These are phyloP conservation scores for Vigna unguiculata DNA, from an alignment of 306 rosid species.

Conservation along the genomic window DNA sequence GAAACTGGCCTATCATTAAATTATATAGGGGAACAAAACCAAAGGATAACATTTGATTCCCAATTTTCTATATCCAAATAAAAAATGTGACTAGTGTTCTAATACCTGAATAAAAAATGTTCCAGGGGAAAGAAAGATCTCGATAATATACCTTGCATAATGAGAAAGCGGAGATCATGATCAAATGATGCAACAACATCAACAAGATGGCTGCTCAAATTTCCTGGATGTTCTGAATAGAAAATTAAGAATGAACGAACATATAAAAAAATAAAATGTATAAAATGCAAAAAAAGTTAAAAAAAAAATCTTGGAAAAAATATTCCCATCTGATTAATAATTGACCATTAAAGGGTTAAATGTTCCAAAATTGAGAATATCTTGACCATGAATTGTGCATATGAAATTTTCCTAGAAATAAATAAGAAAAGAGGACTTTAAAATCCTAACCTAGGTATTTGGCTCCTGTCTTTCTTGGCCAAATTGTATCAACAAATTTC, in stretches of 20 bases:
- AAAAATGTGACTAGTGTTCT: not conserved
- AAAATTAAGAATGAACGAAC: not conserved
- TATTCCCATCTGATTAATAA: slow-evolving; percentile 20
- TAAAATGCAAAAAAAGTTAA: not conserved
- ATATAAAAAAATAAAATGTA: not conserved
- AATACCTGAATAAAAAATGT: not conserved
- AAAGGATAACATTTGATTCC: not conserved
- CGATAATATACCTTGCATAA: slow-evolving; percentile 70
- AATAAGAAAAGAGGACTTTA: slow-evolving; percentile 29
- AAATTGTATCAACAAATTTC: slow-evolving; percentile 61
- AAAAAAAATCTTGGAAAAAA: not conserved
- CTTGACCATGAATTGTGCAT: not conserved
- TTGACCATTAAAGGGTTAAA: not conserved
- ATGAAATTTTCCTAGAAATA: not conserved
- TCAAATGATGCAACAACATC: slow-evolving; percentile 60
- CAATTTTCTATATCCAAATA: too few relatives aligned
- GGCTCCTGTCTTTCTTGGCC: slow-evolving; percentile 62
- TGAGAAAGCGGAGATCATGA: slow-evolving; percentile 61
- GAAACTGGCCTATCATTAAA: not conserved
- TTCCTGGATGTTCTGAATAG: slow-evolving; percentile 38
- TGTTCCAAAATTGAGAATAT: slow-evolving; percentile 16
- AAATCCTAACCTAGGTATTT: slow-evolving; percentile 55
- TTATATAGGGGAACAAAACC: not conserved
- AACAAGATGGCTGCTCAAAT: slow-evolving; percentile 43
- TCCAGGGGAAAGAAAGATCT: not conserved